Evolutionary conservation across 768 basidiomycete species (phyloP).

Genomic region (Russula virescens): DNA sequence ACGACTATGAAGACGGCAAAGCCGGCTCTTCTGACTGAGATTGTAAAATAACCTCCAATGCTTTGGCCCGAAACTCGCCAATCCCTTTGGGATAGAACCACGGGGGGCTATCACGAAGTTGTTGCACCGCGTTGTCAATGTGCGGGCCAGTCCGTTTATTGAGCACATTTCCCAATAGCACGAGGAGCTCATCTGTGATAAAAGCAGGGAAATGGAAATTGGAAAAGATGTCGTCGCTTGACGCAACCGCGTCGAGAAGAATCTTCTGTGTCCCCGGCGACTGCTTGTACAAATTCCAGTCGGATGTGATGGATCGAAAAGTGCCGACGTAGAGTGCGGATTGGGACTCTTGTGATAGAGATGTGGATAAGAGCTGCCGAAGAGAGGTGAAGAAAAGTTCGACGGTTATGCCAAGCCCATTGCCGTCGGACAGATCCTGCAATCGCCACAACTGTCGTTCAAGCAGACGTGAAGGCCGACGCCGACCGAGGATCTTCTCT

Average conservation of each 20-base stretch:
- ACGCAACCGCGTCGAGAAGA: constrained; percentile 26
- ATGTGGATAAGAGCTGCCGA: not conserved
- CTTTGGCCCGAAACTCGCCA: too few species aligned
- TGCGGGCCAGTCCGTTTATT: not conserved
- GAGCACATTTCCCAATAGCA: not conserved
- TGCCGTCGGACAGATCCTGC: not conserved
- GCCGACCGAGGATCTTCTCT: too few species aligned
- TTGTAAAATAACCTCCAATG: too few species aligned
- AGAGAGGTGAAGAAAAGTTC: constrained; percentile 13
- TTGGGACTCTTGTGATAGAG: not conserved
- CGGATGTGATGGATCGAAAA: constrained; percentile 7
- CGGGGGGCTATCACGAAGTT: too few species aligned
- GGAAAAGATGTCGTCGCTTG: constrained; percentile 19
- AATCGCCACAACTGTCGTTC: constrained; percentile 1
- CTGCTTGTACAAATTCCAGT: constrained; percentile 5
- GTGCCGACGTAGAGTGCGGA: constrained; percentile 5
- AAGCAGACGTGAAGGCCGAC: too few species aligned
- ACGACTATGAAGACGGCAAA: too few species aligned
- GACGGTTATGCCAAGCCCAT: constrained; percentile 8
- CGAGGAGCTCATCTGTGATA: constrained; percentile 2
- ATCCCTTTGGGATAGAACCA: too few species aligned
- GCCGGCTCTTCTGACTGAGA: too few species aligned
- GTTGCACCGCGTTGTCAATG: not conserved
- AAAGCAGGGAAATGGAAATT: not conserved
- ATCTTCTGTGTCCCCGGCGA: constrained; percentile 16